Base-by-base conservation (phyloP, 2,329 filamentous ascomycete species). In the Trichoderma sp. region DNA sequence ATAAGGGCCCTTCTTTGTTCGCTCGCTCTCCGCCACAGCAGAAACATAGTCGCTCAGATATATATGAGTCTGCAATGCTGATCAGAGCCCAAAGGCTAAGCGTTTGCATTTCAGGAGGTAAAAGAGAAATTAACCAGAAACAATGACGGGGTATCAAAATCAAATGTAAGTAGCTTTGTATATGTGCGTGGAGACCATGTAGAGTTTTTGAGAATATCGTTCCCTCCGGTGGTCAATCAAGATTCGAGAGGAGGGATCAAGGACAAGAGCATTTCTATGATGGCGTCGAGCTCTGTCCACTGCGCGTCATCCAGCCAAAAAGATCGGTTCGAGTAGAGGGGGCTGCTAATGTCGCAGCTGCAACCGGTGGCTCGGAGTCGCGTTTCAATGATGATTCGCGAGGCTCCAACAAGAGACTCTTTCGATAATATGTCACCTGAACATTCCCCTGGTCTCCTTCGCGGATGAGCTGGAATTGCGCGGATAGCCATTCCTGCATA, bases 401-500 rank as follows among this genome's bases (percentile, higher is more conserved):
- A 11, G 95, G 95, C 80, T 98, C 95, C 28, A 97, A 86, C 32
- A 95, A 83, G 58, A 97, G 85, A 73, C 93, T 97, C 78, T 95
- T 94, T 75, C 94, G 90, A 81, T 97, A 97, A 80, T 90, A 88
- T 51, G 81, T 85, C 73, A 89, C 85, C 78, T 90, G 88, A n/a
- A 88, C 85, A 63, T 88, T 90, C 76, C 85, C 80, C 77, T 85
- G 79, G 76, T 87, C 83, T 74, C 84, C 77, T 72, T 89, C 87
- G 14, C 92, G 92, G 60, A 98, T 93, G 32, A 92, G 90, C 61
- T 89, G 84, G 65, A 98, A 90, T 80, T 98, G 93, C 26, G 89
- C 87, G 74, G 95, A 89, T 80, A 99, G 90, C 95, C 95, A 99
- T 28, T 95, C 91, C 80, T 98, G 95, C 80, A 99, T 87, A 77